These are phyloP conservation scores for Smittium mucronatum DNA, from an alignment of 371 early-diverging fungal species.

Conservation along the genomic window DNA sequence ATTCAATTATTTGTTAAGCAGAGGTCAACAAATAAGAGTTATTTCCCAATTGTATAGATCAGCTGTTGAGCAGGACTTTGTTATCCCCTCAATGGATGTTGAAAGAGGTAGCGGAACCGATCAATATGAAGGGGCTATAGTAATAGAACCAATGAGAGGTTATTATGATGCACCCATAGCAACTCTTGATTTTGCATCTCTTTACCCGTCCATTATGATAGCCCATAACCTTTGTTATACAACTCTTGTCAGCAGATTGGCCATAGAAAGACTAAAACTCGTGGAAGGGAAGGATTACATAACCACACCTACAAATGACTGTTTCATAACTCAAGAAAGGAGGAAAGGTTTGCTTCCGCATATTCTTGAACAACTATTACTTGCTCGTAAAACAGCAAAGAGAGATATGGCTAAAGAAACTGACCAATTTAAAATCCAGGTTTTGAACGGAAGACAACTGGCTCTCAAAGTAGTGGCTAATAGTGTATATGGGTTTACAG, in stretches of 20 bases:
- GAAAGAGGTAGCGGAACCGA: constrained; percentile 57
- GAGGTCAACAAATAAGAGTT: constrained; percentile 98
- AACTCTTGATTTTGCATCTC: constrained; percentile 97
- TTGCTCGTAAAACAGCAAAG: constrained; percentile 93
- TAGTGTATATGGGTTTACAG: constrained; percentile 99
- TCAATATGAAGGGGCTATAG: constrained; percentile 97
- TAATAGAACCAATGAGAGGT: constrained; percentile 96
- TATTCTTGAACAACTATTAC: constrained; percentile 85
- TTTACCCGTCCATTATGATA: constrained; percentile 99
- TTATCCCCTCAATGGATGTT: constrained; percentile 82
- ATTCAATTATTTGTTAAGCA: constrained; percentile 86
- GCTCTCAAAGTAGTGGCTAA: constrained; percentile 99
- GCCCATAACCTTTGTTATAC: constrained; percentile 99
- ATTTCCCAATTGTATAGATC: constrained; percentile 93
- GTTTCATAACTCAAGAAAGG: constrained; percentile 59
- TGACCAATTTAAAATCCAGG: constrained; percentile 85
- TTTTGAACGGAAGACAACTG: constrained; percentile 94
- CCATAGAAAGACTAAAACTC: constrained; percentile 48
- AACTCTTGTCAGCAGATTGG: constrained; percentile 57
- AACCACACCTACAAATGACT: constrained; percentile 78
- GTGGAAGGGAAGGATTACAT: constrained; percentile 71
- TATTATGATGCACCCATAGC: constrained; percentile 96
- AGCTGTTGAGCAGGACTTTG: constrained; percentile 66
- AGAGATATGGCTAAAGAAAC: constrained; percentile 85
- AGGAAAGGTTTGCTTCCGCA: constrained; percentile 90